phyloP scores from a whole-genome alignment of 1,284 basidiomycete genomes.

The Wolfiporia cocos region DNA sequence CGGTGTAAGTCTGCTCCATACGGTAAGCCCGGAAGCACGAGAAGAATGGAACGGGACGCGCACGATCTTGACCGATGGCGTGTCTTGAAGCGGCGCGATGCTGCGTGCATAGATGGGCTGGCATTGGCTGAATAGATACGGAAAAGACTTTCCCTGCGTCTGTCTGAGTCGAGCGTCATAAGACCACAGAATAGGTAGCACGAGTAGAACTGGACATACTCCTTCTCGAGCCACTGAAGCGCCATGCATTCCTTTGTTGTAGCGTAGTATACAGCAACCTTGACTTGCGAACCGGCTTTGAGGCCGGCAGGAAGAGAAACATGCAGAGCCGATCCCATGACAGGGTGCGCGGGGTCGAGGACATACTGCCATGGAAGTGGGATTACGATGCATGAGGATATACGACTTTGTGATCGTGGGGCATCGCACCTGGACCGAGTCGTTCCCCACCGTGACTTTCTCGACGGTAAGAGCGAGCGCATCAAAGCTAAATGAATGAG shows the following conservation, averaged over 20 bases:
- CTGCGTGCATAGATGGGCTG: conserved; percentile 89
- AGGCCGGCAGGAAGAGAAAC: conserved; percentile 41
- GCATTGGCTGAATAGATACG: conserved; percentile 92
- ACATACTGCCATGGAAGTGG: conserved; percentile 41
- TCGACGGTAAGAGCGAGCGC: conserved; percentile 69
- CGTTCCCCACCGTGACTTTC: conserved; percentile 50
- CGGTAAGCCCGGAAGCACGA: not conserved
- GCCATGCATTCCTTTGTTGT: conserved; percentile 81
- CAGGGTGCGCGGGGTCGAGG: conserved; percentile 47
- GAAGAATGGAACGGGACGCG: conserved; percentile 16
- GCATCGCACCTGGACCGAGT: conserved; percentile 38
- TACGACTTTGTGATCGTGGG: too few relatives aligned
- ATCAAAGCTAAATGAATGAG: conserved; percentile 59
- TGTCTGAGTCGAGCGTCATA: conserved; percentile 43
- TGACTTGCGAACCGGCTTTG: conserved; percentile 37
- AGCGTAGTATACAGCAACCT: conserved; percentile 62
- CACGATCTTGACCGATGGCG: conserved; percentile 71
- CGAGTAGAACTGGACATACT: conserved; percentile 36
- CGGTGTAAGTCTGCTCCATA: conserved; percentile 62
- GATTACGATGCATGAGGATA: not conserved
- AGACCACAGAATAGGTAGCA: not conserved
- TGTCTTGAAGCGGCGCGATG: conserved; percentile 79
- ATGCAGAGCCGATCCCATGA: conserved; percentile 69
- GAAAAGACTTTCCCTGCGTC: conserved; percentile 82
- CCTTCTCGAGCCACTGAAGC: conserved; percentile 90